Evolutionary conservation across 169 alveolate species (phyloP).

Genomic region (Plasmodium chabaudi): DNA sequence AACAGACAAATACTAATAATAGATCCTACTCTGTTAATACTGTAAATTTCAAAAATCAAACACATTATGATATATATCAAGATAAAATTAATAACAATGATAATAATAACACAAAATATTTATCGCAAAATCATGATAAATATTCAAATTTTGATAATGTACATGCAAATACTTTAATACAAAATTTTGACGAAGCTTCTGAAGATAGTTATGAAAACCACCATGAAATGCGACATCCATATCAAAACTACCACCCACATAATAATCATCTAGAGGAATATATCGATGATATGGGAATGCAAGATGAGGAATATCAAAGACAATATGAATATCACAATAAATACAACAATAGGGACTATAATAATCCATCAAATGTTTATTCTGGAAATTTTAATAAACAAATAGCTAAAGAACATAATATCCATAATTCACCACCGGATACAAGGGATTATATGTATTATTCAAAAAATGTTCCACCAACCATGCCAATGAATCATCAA

Average conservation of each 20-base stretch:
- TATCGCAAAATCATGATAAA: slow-evolving; percentile 3
- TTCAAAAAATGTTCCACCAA: neutral
- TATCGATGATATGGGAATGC: neutral
- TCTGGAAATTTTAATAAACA: neutral
- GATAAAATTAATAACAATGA: neutral
- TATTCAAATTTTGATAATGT: neutral
- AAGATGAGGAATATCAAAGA: neutral
- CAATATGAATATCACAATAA: neutral
- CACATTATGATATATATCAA: slow-evolving; percentile 12
- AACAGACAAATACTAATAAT: slow-evolving; percentile 24
- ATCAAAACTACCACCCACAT: neutral
- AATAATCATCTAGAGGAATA: neutral
- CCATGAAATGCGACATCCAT: neutral
- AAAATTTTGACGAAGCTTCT: neutral
- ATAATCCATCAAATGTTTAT: neutral
- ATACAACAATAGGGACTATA: neutral
- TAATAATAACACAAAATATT: neutral
- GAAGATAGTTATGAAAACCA: neutral
- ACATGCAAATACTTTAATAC: neutral
- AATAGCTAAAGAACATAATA: neutral
- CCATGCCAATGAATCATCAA: neutral
- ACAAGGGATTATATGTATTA: slow-evolving; percentile 14
- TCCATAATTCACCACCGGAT: neutral
- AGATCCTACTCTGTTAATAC: slow-evolving; percentile 45
- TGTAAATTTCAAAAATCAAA: slow-evolving; percentile 12